Percentiles rank a stretch among this genome's conserved stretches.
phyloP scores from a whole-genome alignment of 331 rosid species.

The Ulmus americana region DNA sequence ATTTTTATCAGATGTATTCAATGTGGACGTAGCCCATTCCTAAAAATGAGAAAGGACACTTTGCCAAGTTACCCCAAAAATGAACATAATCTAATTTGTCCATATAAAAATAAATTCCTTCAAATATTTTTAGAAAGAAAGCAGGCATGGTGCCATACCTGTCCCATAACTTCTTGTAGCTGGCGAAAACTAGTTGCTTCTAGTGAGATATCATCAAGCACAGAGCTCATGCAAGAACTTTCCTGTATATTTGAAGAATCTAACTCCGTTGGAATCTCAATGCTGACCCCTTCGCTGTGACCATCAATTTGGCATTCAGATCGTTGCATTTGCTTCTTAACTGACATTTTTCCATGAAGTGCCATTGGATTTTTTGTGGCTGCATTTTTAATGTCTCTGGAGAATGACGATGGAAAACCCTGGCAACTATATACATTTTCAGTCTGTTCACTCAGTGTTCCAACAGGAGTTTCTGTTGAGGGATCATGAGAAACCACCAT shows the following conservation, averaged over 20 bases:
- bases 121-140: neutral
- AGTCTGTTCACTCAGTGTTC: constrained; percentile 28
- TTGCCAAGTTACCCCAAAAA: too few species aligned
- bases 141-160: constrained; percentile 37
- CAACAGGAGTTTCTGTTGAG: constrained; percentile 33
- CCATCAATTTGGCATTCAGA: constrained; percentile 59
- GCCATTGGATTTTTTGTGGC: constrained; percentile 25
- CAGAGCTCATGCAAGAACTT: constrained; percentile 51
- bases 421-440: constrained; percentile 26
- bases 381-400: constrained; percentile 29
- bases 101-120: neutral
- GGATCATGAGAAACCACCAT: constrained; percentile 39
- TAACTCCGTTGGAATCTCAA: constrained; percentile 44
- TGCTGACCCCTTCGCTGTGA: constrained; percentile 48
- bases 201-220: constrained; percentile 36
- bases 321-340: constrained; percentile 35
- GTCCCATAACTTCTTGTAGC: constrained; percentile 65
- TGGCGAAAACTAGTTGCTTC: constrained; percentile 70
- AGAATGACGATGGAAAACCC: constrained; percentile 26
- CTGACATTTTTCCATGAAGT: constrained; percentile 30
- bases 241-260: constrained; percentile 55
- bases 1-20: neutral
- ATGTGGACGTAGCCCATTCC: neutral
- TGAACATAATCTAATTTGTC: neutral
- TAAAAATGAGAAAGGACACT: neutral